Base-by-base conservation (phyloP, 805 yeast genomes). In the Metschnikowia chrysomelidarum region DNA sequence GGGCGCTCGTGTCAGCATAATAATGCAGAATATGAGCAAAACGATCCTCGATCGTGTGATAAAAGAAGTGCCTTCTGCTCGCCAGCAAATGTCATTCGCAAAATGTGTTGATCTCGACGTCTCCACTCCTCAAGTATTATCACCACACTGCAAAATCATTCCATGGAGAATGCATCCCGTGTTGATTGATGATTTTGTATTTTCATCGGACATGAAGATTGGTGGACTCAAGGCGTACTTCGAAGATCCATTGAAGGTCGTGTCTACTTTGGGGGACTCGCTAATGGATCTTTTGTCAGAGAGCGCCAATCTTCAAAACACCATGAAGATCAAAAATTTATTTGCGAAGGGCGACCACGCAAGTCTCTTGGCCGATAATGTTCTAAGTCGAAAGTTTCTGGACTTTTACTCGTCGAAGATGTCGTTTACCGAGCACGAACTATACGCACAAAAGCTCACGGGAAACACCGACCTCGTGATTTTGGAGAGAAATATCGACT, bases 401-500 rank as follows among this genome's bases (percentile, higher is more conserved):
- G 67, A 70, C 17, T 57, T 59, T 18, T 52, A 67, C 7, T 63
- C 62, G 36, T 55, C 53, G 27, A 62, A 32, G 47, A 59, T 59
- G 52, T 57, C 59, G 38, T 54, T 57, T 14, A 53, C 60, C 16
- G 73, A 69, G 46, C 56, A 50, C 24, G 67, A 64, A 30, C 65
- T 64, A 32, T 66, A 62, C 40, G 32, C 41, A 13, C 40, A 50
- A 10, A 60, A 57, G 36, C 59, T 66, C 22, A 65, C 65, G 8
- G 62, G 73, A 29, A 80, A 80, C 40, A 73, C 79, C 33, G 94
- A 91, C 51, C 60, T 89, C 19, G 69, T 91, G 5, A 80, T 89
- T 1, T 52, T 91, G 14, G 98, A 91, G 53, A 66, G 98, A 30
- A 76, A 80, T 34, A 56, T 81, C 19, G 98, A 91, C 59, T 71